Evolutionary conservation across 345 rosid genomes (phyloP).

Genomic region (Barbarea vulgaris): DNA sequence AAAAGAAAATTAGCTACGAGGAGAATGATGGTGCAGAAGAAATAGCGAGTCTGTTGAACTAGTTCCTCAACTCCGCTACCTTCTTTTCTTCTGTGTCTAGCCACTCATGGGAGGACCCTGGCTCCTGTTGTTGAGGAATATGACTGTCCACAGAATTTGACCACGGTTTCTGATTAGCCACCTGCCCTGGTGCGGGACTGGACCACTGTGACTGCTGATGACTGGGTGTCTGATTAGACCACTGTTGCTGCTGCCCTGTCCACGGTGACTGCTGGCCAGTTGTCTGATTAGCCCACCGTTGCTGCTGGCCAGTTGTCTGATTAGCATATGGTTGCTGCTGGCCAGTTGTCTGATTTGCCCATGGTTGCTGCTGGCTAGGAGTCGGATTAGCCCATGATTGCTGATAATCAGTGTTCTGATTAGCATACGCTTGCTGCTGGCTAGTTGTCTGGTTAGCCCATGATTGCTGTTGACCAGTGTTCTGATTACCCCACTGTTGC

Average conservation of each 20-base stretch:
- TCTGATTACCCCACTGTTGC: not conserved
- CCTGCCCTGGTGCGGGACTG: not conserved
- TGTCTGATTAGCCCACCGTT: conserved; percentile 26
- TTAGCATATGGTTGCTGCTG: conserved; percentile 18
- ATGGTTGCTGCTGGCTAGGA: conserved; percentile 31
- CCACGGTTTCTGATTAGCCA: conserved; percentile 33
- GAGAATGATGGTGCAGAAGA: conserved; percentile 18
- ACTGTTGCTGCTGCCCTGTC: conserved; percentile 32
- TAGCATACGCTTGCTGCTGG: conserved; percentile 21
- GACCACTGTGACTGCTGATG: conserved; percentile 42
- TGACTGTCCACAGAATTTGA: conserved; percentile 34
- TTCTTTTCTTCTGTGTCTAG: conserved; percentile 31
- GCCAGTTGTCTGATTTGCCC: conserved; percentile 4
- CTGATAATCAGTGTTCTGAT: not conserved
- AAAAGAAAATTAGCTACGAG: conserved; percentile 6
- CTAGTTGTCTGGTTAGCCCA: conserved; percentile 14
- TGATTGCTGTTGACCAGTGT: conserved; percentile 19
- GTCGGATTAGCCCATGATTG: conserved; percentile 21
- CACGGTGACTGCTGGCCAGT: conserved; percentile 25
- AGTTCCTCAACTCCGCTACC: conserved; percentile 32
- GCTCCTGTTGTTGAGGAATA: conserved; percentile 34
- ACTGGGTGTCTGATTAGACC: conserved; percentile 35
- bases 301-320: conserved; percentile 12
- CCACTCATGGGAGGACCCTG: conserved; percentile 25
- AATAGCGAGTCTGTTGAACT: conserved; percentile 13